Percentiles rank a stretch among this genome's conserved stretches.
phyloP scores from a whole-genome alignment of 1,284 basidiomycete species.

The Spongispora temasekensis region DNA sequence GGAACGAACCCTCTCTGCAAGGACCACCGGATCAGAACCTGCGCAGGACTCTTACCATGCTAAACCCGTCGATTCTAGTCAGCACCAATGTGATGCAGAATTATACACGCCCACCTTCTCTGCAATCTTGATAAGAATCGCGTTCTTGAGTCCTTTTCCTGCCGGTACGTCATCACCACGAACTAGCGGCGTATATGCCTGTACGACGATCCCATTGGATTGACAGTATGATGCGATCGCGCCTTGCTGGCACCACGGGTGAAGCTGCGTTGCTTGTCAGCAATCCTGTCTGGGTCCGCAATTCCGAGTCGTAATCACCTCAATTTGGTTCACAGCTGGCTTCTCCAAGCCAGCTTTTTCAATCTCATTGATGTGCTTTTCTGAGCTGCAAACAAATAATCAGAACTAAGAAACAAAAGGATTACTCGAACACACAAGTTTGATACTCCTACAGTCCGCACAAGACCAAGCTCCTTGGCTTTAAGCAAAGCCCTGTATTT shows the following conservation, averaged over 20 bases:
- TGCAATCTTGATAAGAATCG: slow-evolving; percentile 39
- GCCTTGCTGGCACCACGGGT: slow-evolving; percentile 57
- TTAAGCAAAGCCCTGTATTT: slow-evolving; percentile 48
- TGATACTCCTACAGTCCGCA: slow-evolving; percentile 59
- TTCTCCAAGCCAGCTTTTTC: slow-evolving; percentile 37
- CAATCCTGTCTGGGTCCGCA: not conserved
- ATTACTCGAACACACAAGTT: slow-evolving; percentile 50
- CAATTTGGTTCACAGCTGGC: slow-evolving; percentile 58
- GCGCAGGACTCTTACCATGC: slow-evolving; percentile 49
- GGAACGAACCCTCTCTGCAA: slow-evolving; percentile 55
- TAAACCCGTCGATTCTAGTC: slow-evolving; percentile 8
- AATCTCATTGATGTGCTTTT: slow-evolving; percentile 48
- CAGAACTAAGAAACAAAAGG: not conserved
- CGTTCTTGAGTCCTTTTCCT: slow-evolving; percentile 39
- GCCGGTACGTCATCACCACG: slow-evolving; percentile 32
- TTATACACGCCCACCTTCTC: slow-evolving; percentile 34
- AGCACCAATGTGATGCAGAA: slow-evolving; percentile 1
- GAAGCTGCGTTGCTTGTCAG: slow-evolving; percentile 40
- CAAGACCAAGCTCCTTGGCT: slow-evolving; percentile 50
- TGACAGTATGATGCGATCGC: slow-evolving; percentile 53
- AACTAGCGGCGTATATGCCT: slow-evolving; percentile 54
- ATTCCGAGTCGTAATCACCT: slow-evolving; percentile 29
- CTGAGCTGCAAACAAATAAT: slow-evolving; percentile 20
- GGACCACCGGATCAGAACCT: slow-evolving; percentile 70
- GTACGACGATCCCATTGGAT: slow-evolving; percentile 46